Percentiles rank a stretch among this genome's conserved stretches.
These are phyloP conservation scores for Hypoxylon subgilvum DNA, from an alignment of 495 filamentous ascomycete genomes.

Conservation along the genomic window DNA sequence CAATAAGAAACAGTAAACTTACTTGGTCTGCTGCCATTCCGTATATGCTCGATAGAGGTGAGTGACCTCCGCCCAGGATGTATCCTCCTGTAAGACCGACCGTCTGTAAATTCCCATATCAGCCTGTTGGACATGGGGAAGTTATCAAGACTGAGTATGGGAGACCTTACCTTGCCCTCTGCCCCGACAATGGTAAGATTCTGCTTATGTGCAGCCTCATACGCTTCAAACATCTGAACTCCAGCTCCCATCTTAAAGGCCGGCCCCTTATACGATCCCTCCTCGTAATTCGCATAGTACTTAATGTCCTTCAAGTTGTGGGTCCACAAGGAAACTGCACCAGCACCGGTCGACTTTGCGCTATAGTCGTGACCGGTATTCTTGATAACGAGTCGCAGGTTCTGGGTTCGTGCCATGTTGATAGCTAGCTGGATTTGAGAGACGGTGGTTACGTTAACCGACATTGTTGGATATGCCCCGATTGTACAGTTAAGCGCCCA, in stretches of 20 bases:
- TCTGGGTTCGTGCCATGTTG: conserved; percentile 65
- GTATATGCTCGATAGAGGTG: conserved; percentile 47
- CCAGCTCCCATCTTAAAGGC: conserved; percentile 59
- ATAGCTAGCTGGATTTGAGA: conserved; percentile 65
- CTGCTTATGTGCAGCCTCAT: conserved; percentile 45
- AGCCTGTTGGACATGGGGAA: background rate
- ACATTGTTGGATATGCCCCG: conserved; percentile 65
- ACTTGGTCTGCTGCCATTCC: conserved; percentile 62
- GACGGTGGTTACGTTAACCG: conserved; percentile 61
- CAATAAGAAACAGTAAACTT: background rate
- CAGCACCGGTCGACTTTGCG: conserved; percentile 57
- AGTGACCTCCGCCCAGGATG: conserved; percentile 61
- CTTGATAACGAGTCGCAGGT: conserved; percentile 67
- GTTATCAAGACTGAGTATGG: background rate
- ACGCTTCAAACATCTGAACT: conserved; percentile 54
- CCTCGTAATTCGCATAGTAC: conserved; percentile 50
- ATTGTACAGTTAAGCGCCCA: conserved; percentile 58
- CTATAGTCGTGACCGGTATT: conserved; percentile 73
- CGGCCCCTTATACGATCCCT: conserved; percentile 49
- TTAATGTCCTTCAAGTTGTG: conserved; percentile 62
- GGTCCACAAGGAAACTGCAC: conserved; percentile 65
- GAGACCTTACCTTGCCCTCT: conserved; percentile 46
- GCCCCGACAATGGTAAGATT: conserved; percentile 57
- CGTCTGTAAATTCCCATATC: conserved; percentile 36
- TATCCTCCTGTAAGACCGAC: conserved; percentile 62